These are phyloP conservation scores for Aphanomyces cochlioides DNA, from an alignment of 352 stramenopile species.

Conservation along the genomic window DNA sequence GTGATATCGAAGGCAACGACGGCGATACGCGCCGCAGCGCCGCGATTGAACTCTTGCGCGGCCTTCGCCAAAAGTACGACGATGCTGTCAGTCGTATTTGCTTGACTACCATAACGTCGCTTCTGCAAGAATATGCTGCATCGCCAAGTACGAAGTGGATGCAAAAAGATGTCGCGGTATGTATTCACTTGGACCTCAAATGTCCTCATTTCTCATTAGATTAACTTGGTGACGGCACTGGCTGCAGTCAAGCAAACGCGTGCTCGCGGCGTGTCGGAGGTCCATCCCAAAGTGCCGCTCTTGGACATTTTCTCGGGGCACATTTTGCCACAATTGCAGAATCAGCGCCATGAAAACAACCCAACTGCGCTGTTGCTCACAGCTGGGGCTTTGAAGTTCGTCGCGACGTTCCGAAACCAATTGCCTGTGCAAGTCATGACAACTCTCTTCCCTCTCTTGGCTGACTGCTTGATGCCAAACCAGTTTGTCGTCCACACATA, in stretches of 20 bases:
- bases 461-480: constrained; percentile 75
- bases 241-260: constrained; percentile 92
- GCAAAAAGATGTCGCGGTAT: constrained; percentile 94
- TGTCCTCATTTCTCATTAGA: constrained; percentile 33
- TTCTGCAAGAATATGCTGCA: constrained; percentile 88
- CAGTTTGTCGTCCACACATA: constrained; percentile 98
- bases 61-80: constrained; percentile 94
- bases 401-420: constrained; percentile 97
- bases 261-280: constrained; percentile 90
- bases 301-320: constrained; percentile 96
- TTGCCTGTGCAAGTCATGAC: constrained; percentile 90
- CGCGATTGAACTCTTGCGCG: constrained; percentile 92
- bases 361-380: constrained; percentile 92
- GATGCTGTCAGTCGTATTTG: constrained; percentile 92
- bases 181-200: constrained; percentile 30
- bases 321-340: constrained; percentile 90
- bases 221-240: constrained; percentile 95
- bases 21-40: constrained; percentile 94
- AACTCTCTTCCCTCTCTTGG: constrained; percentile 90
- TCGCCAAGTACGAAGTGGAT: constrained; percentile 88
- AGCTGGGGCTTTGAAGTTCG: constrained; percentile 97
- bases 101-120: constrained; percentile 83
- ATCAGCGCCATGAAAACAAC: constrained; percentile 54
- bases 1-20: constrained; percentile 97
- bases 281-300: constrained; percentile 93